Evolutionary conservation across 768 basidiomycete species (phyloP).

Genomic region (Coprinopsis sp.): DNA sequence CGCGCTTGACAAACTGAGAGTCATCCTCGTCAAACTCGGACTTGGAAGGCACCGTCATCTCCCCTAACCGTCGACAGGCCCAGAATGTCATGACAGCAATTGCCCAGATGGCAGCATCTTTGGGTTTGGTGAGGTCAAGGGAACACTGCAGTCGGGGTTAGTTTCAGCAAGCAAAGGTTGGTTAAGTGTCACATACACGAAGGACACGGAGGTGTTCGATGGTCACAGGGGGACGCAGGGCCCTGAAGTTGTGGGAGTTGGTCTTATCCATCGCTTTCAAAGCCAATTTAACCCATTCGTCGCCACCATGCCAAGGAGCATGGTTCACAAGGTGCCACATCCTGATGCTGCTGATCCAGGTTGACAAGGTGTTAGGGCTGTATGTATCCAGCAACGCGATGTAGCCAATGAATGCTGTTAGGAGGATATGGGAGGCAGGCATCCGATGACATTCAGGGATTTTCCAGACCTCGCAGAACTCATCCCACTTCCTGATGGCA

Average conservation of each 20-base stretch:
- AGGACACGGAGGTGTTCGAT: constrained; percentile 27
- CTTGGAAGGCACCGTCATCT: constrained; percentile 18
- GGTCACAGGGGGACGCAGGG: constrained; percentile 29
- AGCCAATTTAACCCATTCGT: constrained; percentile 19
- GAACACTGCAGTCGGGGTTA: neutral
- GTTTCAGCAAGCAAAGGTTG: neutral
- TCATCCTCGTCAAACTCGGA: neutral
- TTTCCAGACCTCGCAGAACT: constrained; percentile 16
- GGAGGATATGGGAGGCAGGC: constrained; percentile 16
- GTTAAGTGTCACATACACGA: neutral
- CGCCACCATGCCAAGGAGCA: constrained; percentile 32
- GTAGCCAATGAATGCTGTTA: constrained; percentile 11
- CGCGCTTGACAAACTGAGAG: too few relatives aligned
- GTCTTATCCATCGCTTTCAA: constrained; percentile 16
- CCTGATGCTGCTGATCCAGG: constrained; percentile 31
- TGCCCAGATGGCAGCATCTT: constrained; percentile 30
- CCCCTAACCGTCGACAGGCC: constrained; percentile 27
- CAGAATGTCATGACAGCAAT: constrained; percentile 31
- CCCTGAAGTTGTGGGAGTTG: constrained; percentile 14
- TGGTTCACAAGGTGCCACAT: constrained; percentile 33
- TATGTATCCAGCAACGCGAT: neutral
- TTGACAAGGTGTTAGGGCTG: constrained; percentile 21
- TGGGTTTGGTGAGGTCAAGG: constrained; percentile 16
- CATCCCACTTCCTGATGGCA: constrained; percentile 17
- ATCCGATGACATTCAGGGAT: constrained; percentile 16